Evolutionary conservation across 352 stramenopile genomes (phyloP), one percentile per base, ranked within the genome.

Genomic region (Globisporangium uncinulatum): DNA sequence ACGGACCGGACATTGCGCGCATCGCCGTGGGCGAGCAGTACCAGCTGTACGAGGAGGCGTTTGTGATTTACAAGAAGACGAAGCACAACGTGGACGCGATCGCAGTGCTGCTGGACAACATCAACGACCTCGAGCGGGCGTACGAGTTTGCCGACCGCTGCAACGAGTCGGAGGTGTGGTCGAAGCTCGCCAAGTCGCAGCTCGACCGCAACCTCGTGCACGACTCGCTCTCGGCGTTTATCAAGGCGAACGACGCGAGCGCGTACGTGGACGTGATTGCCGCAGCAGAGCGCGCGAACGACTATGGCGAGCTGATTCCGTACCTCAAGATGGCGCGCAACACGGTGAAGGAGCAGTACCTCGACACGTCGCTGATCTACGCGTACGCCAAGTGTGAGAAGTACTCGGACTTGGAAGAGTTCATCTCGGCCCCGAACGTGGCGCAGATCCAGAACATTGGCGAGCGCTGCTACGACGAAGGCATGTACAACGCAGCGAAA

Each of bases 31-130:
- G 89, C 29, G 97, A 99, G 65, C 84, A 96, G 70, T 98, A 99
- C 86, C 95, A 98, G 74, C 86, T 99, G 10, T 99, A 98, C 73
- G 98, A 99, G 68, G 98, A 99, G 71, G 98, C 93, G 65, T 99
- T 99, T 68, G 96, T 96, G 42, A 99, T 99, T 68, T 99, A 99
- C 88, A 97, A 97, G 68, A 99, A 99, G 86, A 95, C 95, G 53
- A 96, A 98, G 71, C 93, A 99, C 86, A 97, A 99, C 71, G 86
- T 97, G 31, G 83, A 96, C 52, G 93, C 93, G 49, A 95, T 97
- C 54, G 90, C 76, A 55, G 94, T 98, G 10, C 65, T 98, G 54
- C 68, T 98, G 54, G 87, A 98, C 71, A 92, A 96, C 77, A 97
- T 99, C 65, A 97, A 99, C 70, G 94, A 99, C 75, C 87, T 99